Base-by-base conservation (phyloP, 116 monocot genomes). In the Cymodocea nodosa region DNA sequence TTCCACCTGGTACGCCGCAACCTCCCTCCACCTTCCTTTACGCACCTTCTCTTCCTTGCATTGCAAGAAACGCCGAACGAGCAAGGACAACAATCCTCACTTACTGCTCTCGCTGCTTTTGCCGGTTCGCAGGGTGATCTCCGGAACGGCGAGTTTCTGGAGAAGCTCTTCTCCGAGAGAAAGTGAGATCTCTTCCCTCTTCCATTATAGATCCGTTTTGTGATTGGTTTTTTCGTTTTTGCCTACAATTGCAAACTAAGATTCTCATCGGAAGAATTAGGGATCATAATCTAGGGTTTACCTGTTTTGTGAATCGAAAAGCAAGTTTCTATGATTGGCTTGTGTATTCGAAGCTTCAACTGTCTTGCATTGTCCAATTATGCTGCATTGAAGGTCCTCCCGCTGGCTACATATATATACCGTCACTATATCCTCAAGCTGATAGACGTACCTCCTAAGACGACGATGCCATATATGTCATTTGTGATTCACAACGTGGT, bases 91-190 rank as follows among this genome's bases (percentile, higher is more conserved):
- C 9, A 6, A 44, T 8, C 9, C 5, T 52, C 25, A 58, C 4
- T 25, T 6, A 51, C 9, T 25, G 24, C 13, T 24, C 11, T 25
- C 61, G 56, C 18, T 23, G 17, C 63, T 22, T 64, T 60, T 57
- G 51, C 4, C 20, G 17, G 54, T 20, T 35, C 62, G 56, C 69
- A 91, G 90, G 86, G 90, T 23, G 90, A 91, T 81, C 76, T 91
- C 17, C 73, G 86, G 77, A 77, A 70, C 68, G 75, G 71, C 71
- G 82, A 75, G 36, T 84, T 83, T 67, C 35, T 91, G 75, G 90
- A 91, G 66, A 78, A 76, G 71, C 64, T 91, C 35, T 91, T 91
- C 59, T 80, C 90, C 0, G 24, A 65, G 22, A 52, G 61, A 2
- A 81, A 68, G 90, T 90, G 8, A 59, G 73, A 34, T 62, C 36